phyloP scores from a whole-genome alignment of 73 alveolate genomes.

The Uronychia binucleata region DNA sequence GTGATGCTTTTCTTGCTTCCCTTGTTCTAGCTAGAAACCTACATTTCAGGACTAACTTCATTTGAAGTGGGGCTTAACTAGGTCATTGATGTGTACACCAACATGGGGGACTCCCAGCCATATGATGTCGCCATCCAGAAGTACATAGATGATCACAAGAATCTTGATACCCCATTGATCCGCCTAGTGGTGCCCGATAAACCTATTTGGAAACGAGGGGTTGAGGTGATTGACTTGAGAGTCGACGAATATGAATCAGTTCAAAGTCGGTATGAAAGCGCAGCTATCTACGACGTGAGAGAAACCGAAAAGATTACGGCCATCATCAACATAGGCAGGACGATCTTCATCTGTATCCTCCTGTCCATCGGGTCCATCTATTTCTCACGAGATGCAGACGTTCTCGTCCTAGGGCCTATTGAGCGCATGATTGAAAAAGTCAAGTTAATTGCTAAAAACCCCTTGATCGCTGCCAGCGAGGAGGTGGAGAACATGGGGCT shows the following conservation, averaged over 20 bases:
- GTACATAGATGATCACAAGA: no score
- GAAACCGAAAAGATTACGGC: conserved; percentile 1
- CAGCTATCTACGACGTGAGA: not conserved
- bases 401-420: conserved; percentile 64
- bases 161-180: no score
- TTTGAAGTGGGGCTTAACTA: conserved; percentile 14
- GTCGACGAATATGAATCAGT: conserved; percentile 4
- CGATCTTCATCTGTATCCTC: conserved; percentile 61
- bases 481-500: conserved; percentile 47
- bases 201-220: no score
- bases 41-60: not conserved
- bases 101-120: no score
- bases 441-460: conserved; percentile 66
- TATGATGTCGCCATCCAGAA: no score
- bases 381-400: conserved; percentile 64
- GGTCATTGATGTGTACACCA: conserved; percentile 1
- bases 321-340: conserved; percentile 28
- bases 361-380: conserved; percentile 48
- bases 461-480: conserved; percentile 63
- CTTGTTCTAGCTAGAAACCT: conserved; percentile 6
- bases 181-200: no score
- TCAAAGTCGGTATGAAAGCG: not conserved
- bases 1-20: conserved; percentile 42
- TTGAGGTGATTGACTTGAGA: conserved; percentile 1
- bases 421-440: conserved; percentile 74